A percentile compares a stretch with the other conserved stretches of the same genome.
Evolutionary conservation across 2,329 filamentous ascomycete genomes (phyloP).

Genomic region (Gyromitra esculenta): DNA sequence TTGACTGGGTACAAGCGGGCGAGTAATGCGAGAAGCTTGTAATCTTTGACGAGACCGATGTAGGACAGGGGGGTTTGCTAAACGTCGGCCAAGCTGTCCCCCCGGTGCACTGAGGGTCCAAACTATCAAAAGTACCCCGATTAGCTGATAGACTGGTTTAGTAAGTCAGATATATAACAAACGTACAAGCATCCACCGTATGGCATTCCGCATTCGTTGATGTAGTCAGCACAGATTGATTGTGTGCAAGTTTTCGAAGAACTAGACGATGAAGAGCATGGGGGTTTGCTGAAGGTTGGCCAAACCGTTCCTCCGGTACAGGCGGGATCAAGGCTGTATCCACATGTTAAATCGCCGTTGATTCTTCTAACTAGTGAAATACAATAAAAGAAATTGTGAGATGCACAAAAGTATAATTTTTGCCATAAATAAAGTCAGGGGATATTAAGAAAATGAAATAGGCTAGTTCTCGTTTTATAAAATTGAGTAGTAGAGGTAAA

Average conservation of each 20-base stretch:
- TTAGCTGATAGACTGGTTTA: slow-evolving; percentile 7
- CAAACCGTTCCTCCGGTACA: slow-evolving; percentile 46
- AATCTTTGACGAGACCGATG: slow-evolving; percentile 26
- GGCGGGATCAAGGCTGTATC: slow-evolving; percentile 35
- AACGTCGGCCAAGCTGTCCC: slow-evolving; percentile 52
- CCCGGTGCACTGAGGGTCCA: slow-evolving; percentile 51
- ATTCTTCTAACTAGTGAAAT: background rate
- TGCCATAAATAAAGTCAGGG: too few relatives aligned
- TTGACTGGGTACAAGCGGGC: slow-evolving; percentile 20
- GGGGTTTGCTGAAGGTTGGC: slow-evolving; percentile 44
- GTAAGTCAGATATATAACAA: background rate
- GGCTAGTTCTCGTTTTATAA: background rate
- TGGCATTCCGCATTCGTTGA: slow-evolving; percentile 40
- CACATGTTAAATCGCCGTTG: background rate
- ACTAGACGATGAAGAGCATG: slow-evolving; percentile 19
- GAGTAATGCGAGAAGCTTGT: slow-evolving; percentile 20
- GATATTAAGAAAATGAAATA: background rate
- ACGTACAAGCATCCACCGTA: slow-evolving; percentile 45
- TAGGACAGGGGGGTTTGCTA: slow-evolving; percentile 51
- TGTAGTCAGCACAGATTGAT: slow-evolving; percentile 41
- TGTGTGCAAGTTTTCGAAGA: slow-evolving; percentile 5
- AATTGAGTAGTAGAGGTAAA: background rate
- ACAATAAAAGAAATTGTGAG: background rate
- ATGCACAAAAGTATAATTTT: background rate
- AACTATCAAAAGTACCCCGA: slow-evolving; percentile 30